These are phyloP conservation scores for Pseudogymnoascus sp. DNA, from an alignment of 2,329 filamentous ascomycete species.

Conservation along the genomic window DNA sequence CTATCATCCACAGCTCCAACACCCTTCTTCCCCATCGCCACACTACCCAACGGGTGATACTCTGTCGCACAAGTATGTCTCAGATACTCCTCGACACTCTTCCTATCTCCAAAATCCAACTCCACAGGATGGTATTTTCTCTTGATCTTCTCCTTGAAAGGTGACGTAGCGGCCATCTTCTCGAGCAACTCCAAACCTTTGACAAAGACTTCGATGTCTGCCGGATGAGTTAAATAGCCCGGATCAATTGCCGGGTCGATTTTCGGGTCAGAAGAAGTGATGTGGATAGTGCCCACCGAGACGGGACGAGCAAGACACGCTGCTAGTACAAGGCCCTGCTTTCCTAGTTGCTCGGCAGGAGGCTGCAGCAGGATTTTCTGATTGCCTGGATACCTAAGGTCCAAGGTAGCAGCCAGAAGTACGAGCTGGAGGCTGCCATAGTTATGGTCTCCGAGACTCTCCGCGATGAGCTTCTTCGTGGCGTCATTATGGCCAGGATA, in stretches of 20 bases:
- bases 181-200: constrained; percentile 11
- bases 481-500: background rate
- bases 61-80: constrained; percentile 14
- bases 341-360: constrained; percentile 6
- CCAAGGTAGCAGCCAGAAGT: background rate
- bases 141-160: constrained; percentile 14
- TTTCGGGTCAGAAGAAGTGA: constrained; percentile 29
- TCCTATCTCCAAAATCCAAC: constrained; percentile 8
- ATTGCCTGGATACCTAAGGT: background rate
- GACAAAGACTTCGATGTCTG: constrained; percentile 29
- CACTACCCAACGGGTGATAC: constrained; percentile 78
- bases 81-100: constrained; percentile 9
- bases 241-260: constrained; percentile 33
- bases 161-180: constrained; percentile 11
- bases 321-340: constrained; percentile 26
- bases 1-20: constrained; percentile 71
- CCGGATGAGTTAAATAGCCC: constrained; percentile 34
- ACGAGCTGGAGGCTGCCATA: constrained; percentile 12
- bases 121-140: constrained; percentile 9
- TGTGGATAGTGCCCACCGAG: constrained; percentile 34
- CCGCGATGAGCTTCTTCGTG: background rate
- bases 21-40: constrained; percentile 67
- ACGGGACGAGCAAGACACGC: constrained; percentile 34
- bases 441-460: background rate
- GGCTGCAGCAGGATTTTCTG: constrained; percentile 3